phyloP scores from a whole-genome alignment of 1,284 basidiomycete genomes.

The Ustilago crameri region DNA sequence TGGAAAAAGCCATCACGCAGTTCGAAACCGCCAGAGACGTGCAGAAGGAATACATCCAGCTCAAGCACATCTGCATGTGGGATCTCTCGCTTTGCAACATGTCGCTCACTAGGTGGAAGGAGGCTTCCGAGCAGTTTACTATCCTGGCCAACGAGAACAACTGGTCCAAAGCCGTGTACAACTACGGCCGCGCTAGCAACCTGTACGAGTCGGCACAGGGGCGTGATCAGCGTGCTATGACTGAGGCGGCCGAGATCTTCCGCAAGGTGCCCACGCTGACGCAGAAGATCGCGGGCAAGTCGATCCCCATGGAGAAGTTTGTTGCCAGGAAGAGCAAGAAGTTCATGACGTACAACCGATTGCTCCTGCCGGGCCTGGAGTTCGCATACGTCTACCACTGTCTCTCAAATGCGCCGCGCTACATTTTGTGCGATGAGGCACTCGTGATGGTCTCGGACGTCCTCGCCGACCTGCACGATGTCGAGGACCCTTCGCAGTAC shows the following conservation, averaged over 20 bases:
- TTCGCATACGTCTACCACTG: conserved; percentile 67
- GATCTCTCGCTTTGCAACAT: conserved; percentile 66
- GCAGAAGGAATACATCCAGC: conserved; percentile 66
- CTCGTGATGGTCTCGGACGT: conserved; percentile 57
- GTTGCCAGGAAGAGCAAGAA: conserved; percentile 64
- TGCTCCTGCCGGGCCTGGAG: conserved; percentile 64
- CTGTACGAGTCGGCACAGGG: conserved; percentile 50
- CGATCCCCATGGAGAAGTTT: conserved; percentile 67
- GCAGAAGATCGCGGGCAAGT: conserved; percentile 67
- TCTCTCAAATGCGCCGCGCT: conserved; percentile 61
- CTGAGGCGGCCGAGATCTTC: conserved; percentile 56
- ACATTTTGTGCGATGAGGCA: conserved; percentile 47
- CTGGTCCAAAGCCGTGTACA: conserved; percentile 68
- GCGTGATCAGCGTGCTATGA: conserved; percentile 10
- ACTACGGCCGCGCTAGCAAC: conserved; percentile 58
- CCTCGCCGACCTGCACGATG: conserved; percentile 48
- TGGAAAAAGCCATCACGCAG: conserved; percentile 59
- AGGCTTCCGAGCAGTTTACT: conserved; percentile 54
- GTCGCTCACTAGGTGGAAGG: conserved; percentile 58
- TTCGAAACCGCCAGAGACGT: conserved; percentile 62
- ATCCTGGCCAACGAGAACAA: conserved; percentile 64
- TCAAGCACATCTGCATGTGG: conserved; percentile 67
- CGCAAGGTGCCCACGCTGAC: conserved; percentile 54
- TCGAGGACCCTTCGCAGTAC: conserved; percentile 45
- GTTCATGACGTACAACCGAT: conserved; percentile 54